Conservation (phyloP, 2,329 filamentous ascomycete species). For the Aspergillus proliferans region DNA sequence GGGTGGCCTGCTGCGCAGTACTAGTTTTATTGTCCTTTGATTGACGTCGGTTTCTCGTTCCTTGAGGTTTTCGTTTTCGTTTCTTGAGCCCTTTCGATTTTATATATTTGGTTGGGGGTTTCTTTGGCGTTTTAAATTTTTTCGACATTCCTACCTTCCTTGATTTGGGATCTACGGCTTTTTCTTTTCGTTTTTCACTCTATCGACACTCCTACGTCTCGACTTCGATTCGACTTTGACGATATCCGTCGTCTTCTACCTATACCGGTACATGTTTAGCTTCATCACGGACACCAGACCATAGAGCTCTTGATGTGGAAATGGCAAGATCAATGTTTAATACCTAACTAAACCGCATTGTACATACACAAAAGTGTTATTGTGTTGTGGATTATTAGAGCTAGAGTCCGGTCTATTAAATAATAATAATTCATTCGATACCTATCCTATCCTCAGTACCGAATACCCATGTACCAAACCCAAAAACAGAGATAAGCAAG, state of each 20-base stretch:
- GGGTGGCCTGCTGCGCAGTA: conserved; percentile 25
- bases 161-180: not conserved
- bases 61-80: not conserved
- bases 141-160: not conserved
- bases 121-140: not conserved
- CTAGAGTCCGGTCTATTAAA: no score
- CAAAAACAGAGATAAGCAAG: not conserved
- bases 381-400: no score
- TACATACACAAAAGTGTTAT: no score
- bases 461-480: not conserved
- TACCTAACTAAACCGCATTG: no score
- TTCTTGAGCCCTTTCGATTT: not conserved
- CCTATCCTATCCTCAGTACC: no score
- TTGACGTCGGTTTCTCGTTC: not conserved
- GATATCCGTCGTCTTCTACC: no score
- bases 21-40: not conserved
- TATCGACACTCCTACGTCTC: not conserved
- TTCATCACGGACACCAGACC: no score
- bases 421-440: no score
- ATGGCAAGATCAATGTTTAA: no score
- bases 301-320: no score
- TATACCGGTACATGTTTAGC: no score
- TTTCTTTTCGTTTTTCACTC: not conserved
- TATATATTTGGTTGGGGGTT: no score
- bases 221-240: not conserved